phyloP scores from a whole-genome alignment of 495 filamentous ascomycete genomes.

The Xylaria bambusicola region DNA sequence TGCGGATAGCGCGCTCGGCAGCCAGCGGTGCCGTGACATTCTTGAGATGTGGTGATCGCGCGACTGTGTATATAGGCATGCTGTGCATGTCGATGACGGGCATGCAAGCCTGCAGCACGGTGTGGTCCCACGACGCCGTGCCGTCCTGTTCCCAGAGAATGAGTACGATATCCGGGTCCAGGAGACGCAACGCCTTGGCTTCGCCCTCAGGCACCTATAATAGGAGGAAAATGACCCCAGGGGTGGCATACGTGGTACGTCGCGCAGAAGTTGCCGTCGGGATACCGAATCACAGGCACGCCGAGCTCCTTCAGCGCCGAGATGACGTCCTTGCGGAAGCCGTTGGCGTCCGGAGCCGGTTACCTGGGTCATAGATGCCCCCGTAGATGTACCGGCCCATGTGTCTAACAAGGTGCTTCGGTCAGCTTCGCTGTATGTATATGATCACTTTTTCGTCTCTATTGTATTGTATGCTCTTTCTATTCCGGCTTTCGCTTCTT shows the following conservation, averaged over 20 bases:
- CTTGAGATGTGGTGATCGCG: slow-evolving; percentile 43
- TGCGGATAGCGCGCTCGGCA: slow-evolving; percentile 75
- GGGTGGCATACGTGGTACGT: no score
- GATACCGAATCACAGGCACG: slow-evolving; percentile 75
- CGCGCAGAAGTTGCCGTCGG: slow-evolving; percentile 78
- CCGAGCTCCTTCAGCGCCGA: slow-evolving; percentile 67
- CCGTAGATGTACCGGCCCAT: slow-evolving; percentile 87
- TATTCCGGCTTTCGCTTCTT: no score
- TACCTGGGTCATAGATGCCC: slow-evolving; percentile 76
- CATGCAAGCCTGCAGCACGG: slow-evolving; percentile 70
- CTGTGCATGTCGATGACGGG: slow-evolving; percentile 68
- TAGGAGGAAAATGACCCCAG: no score
- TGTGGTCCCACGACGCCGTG: slow-evolving; percentile 67
- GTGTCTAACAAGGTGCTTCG: slow-evolving; percentile 51
- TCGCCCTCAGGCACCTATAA: no score
- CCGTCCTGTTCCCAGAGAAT: slow-evolving; percentile 75
- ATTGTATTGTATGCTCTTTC: no score
- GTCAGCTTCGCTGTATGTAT: neutral
- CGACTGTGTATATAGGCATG: slow-evolving; percentile 69
- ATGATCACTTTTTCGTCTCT: no score
- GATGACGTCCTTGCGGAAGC: slow-evolving; percentile 75
- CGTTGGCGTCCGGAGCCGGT: slow-evolving; percentile 68
- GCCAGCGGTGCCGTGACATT: slow-evolving; percentile 69
- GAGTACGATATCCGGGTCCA: slow-evolving; percentile 65
- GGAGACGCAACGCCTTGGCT: slow-evolving; percentile 77